Evolutionary conservation across 129 eudicot genomes (phyloP).

Genomic region (Ambrosia trifida): DNA sequence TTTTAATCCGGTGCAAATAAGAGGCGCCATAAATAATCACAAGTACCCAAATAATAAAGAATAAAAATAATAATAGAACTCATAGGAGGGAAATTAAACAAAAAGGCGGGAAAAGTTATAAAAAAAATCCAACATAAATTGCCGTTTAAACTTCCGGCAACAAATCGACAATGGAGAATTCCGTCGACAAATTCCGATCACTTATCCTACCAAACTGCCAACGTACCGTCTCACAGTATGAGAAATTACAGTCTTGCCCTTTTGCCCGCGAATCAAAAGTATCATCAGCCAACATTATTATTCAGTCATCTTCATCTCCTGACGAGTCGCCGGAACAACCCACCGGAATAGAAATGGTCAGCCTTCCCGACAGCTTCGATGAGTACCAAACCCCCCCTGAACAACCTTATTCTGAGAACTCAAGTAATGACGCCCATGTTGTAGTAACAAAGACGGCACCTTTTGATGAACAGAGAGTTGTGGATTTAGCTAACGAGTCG

Average conservation of each 20-base stretch:
- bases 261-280: slow-evolving; percentile 41
- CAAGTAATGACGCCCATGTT: slow-evolving; percentile 24
- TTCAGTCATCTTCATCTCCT: slow-evolving; percentile 18
- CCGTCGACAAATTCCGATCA: slow-evolving; percentile 37
- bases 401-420: slow-evolving; percentile 25
- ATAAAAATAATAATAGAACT: too few species aligned
- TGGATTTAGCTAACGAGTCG: neutral
- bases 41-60: neutral
- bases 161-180: slow-evolving; percentile 19
- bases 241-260: slow-evolving; percentile 28
- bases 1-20: too few species aligned
- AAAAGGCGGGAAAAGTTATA: neutral
- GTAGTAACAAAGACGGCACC: neutral
- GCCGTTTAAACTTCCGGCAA: neutral
- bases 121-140: neutral
- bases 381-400: slow-evolving; percentile 46
- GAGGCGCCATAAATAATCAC: too few species aligned
- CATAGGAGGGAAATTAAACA: neutral
- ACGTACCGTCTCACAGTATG: slow-evolving; percentile 46
- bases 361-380: slow-evolving; percentile 31
- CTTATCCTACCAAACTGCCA: slow-evolving; percentile 25
- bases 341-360: slow-evolving; percentile 36
- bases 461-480: neutral
- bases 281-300: slow-evolving; percentile 16
- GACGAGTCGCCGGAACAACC: slow-evolving; percentile 28